Evolutionary conservation across 768 basidiomycete species (phyloP), one percentile per base, ranked within the genome.

Genomic region (Arthromyces matolae): DNA sequence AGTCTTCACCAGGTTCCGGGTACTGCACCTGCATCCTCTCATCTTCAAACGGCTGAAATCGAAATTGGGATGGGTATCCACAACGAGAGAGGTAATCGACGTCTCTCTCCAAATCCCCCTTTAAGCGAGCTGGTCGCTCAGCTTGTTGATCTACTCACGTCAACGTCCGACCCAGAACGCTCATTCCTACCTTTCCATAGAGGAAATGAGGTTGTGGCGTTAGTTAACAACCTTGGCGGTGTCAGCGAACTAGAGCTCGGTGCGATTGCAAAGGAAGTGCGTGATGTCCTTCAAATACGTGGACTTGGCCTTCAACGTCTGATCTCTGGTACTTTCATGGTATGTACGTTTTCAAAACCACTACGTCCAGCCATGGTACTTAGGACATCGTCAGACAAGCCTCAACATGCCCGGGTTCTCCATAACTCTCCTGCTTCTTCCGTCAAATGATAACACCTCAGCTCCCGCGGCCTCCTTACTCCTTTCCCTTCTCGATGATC

Each of bases 361-460:
- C n/a, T n/a, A n/a, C n/a, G n/a, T n/a, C n/a, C n/a, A n/a, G n/a
- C n/a, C n/a, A n/a, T n/a, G n/a, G n/a, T n/a, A n/a, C n/a, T n/a
- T n/a, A n/a, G n/a, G n/a, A n/a, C n/a, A n/a, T n/a, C n/a, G 2
- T 12, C 64, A 86, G 91, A 93, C 90, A 19, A 89, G 86, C 48
- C 76, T 95, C 54, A 93, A 92, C 66, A 93, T 93, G 89, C 89
- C 91, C 24, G 93, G 93, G 2, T 89, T 94, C 64, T 93, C 90
- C 13, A 70, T 95, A 50, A 88, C 90, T 1, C 73, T 93, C 14
- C 73, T 93, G 13, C 77, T 90, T 8, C 79, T 95, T 8, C 88
- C 93, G 0, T 60, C 67, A 24, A 40, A 67, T 36, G 52, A 68
- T 32, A 73, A 76, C 20, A 46, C 65, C 1, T 59, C 63, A 29